Evolutionary conservation across 495 filamentous ascomycete species (phyloP).

Genomic region (Podospora comata): DNA sequence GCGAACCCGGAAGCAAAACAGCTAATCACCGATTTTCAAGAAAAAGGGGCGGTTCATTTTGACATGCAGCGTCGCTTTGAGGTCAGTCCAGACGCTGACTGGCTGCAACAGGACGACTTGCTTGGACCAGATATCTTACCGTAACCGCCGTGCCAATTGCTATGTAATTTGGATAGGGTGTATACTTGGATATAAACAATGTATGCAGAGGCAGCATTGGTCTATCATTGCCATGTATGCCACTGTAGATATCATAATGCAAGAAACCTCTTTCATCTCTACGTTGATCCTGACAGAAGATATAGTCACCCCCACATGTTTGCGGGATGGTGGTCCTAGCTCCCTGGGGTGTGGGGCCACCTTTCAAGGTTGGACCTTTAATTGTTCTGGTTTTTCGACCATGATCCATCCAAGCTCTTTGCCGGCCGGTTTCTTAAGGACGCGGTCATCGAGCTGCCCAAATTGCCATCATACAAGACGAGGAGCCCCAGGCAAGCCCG

Average conservation of each 20-base stretch:
- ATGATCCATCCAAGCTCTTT: background rate
- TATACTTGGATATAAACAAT: background rate
- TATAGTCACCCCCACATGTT: no score
- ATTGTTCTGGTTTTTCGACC: background rate
- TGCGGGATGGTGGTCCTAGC: background rate
- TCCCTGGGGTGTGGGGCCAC: background rate
- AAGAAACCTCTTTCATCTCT: no score
- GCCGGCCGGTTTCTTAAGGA: background rate
- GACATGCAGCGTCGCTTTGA: background rate
- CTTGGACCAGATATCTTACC: background rate
- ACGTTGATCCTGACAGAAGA: no score
- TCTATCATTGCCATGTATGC: background rate
- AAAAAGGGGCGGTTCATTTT: background rate
- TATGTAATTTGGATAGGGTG: background rate
- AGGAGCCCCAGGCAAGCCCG: background rate
- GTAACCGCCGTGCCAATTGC: background rate
- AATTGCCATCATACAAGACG: background rate
- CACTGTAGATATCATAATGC: no score
- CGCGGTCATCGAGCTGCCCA: background rate
- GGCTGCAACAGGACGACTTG: background rate
- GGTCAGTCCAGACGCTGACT: background rate
- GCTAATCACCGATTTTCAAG: no score
- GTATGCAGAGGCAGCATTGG: background rate
- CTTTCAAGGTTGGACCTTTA: background rate
- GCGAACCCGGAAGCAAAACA: background rate